These are phyloP conservation scores for Cryptococcus hybrid DNA, from an alignment of 1,284 basidiomycete species.

Conservation along the genomic window DNA sequence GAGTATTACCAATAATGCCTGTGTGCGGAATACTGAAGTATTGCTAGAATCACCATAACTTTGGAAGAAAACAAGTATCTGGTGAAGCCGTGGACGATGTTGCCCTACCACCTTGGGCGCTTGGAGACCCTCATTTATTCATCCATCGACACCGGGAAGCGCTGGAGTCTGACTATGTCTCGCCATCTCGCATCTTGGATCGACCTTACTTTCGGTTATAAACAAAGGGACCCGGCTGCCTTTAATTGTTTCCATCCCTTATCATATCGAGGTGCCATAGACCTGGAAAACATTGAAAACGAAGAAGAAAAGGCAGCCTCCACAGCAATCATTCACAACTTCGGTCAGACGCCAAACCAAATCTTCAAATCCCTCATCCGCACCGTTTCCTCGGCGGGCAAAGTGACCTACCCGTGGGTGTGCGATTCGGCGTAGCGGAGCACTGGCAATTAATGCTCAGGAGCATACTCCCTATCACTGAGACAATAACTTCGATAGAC, in stretches of 20 bases:
- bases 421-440: slow-evolving; percentile 74
- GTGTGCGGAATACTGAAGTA: slow-evolving; percentile 53
- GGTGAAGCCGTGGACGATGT: slow-evolving; percentile 85
- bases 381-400: slow-evolving; percentile 67
- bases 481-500: slow-evolving; percentile 59
- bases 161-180: slow-evolving; percentile 81
- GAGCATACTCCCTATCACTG: slow-evolving; percentile 46
- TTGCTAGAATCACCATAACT: slow-evolving; percentile 70
- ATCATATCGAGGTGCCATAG: slow-evolving; percentile 90
- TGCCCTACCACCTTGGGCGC: slow-evolving; percentile 87
- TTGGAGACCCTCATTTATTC: slow-evolving; percentile 79
- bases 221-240: slow-evolving; percentile 74
- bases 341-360: slow-evolving; percentile 86
- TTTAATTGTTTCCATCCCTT: slow-evolving; percentile 91
- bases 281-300: slow-evolving; percentile 79
- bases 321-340: slow-evolving; percentile 93
- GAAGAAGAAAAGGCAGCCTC: slow-evolving; percentile 86
- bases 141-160: slow-evolving; percentile 79
- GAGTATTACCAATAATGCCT: slow-evolving; percentile 56
- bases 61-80: slow-evolving; percentile 76
- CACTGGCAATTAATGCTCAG: slow-evolving; percentile 47
- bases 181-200: slow-evolving; percentile 86
- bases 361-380: slow-evolving; percentile 86
- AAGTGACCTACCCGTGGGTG: slow-evolving; percentile 65
- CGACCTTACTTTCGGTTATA: slow-evolving; percentile 77